Conservation (phyloP, 108 stramenopile genomes). For the Licmophora abbreviata region DNA sequence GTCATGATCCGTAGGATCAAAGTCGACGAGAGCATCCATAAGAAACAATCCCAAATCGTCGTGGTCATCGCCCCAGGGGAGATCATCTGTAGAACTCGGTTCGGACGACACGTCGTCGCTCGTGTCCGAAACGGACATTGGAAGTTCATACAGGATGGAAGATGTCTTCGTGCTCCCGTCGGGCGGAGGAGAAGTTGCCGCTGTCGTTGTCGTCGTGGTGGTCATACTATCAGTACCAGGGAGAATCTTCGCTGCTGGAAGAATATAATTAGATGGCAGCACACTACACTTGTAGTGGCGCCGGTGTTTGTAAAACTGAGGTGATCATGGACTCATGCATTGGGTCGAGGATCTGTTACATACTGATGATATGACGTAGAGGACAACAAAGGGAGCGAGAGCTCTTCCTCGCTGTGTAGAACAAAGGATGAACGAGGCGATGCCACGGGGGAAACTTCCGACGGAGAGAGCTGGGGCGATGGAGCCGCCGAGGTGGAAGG, state of each 20-base stretch:
- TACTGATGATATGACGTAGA: constrained; percentile 20
- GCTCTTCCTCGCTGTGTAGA: not conserved
- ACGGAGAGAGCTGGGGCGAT: not conserved
- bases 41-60: constrained; percentile 29
- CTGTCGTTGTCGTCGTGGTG: too few relatives aligned
- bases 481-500: constrained; percentile 5
- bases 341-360: constrained; percentile 46
- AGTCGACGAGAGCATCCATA: constrained; percentile 20
- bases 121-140: constrained; percentile 2
- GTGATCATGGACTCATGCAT: constrained; percentile 36
- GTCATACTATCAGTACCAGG: constrained; percentile 22
- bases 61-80: constrained; percentile 7
- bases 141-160: constrained; percentile 1
- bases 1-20: too few relatives aligned
- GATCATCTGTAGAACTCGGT: not conserved
- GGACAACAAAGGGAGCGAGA: not conserved
- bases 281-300: not conserved
- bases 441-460: not conserved
- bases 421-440: constrained; percentile 1
- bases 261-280: not conserved
- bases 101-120: not conserved
- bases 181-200: too few relatives aligned
- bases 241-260: constrained; percentile 66
- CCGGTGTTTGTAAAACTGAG: constrained; percentile 4
- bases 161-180: too few relatives aligned